Percentiles rank a stretch among this genome's conserved stretches.
Conservation (phyloP, 768 basidiomycete genomes). For the Lactifluus volemus region DNA sequence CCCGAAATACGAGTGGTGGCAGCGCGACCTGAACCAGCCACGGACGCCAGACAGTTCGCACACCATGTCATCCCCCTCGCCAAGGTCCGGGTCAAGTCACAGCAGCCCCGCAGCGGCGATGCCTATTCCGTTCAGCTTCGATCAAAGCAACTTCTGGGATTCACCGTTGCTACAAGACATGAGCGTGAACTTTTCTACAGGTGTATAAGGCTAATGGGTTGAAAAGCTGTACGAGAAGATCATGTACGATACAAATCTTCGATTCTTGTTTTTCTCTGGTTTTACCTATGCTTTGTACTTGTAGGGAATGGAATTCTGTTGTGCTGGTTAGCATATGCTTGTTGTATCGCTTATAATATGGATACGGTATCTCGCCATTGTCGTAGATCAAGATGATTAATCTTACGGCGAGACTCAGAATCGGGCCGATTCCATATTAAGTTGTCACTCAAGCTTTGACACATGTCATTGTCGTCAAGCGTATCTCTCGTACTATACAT, state of each 20-base stretch:
- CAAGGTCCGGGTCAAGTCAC: slow-evolving; percentile 13
- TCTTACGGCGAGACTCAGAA: too few species aligned
- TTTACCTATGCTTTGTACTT: neutral
- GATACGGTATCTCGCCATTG: neutral
- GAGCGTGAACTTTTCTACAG: neutral
- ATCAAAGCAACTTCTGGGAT: slow-evolving; percentile 17
- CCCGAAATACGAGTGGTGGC: slow-evolving; percentile 19
- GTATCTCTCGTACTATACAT: neutral
- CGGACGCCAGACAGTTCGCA: slow-evolving; percentile 4
- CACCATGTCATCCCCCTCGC: slow-evolving; percentile 12
- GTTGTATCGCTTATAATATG: neutral
- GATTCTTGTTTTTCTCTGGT: neutral
- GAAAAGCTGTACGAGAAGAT: neutral
- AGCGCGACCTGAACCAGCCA: slow-evolving; percentile 7
- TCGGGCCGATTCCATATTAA: too few species aligned
- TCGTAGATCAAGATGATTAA: too few species aligned
- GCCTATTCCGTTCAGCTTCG: slow-evolving; percentile 20
- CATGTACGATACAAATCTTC: neutral
- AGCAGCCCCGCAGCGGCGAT: slow-evolving; percentile 16
- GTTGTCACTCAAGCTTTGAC: neutral
- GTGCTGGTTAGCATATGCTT: neutral
- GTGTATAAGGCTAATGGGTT: neutral
- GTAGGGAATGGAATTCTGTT: neutral
- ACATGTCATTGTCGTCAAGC: neutral
- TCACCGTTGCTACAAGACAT: slow-evolving; percentile 8